Conservation (phyloP, 371 early-diverging fungal species). For the Mortierella sp. region DNA sequence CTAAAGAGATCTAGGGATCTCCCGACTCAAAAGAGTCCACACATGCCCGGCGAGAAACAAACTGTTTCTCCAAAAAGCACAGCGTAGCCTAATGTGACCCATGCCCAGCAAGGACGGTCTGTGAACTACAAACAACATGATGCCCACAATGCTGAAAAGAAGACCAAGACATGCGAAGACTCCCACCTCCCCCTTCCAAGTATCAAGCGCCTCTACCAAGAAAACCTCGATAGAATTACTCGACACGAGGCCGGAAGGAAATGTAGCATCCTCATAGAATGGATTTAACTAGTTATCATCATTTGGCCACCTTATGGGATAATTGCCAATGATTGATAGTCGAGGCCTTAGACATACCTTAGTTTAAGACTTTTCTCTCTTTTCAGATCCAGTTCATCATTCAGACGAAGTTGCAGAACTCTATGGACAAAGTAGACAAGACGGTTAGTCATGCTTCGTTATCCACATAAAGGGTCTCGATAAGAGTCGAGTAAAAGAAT, state of each 20-base stretch:
- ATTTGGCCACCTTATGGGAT: constrained; percentile 23
- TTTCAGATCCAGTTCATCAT: too few species aligned
- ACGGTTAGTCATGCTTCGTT: too few species aligned
- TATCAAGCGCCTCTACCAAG: constrained; percentile 48
- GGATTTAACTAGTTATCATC: constrained; percentile 56
- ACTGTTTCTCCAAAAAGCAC: constrained; percentile 53
- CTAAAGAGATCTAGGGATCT: constrained; percentile 40
- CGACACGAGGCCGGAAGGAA: constrained; percentile 30
- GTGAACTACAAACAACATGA: constrained; percentile 1
- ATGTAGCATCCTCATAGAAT: constrained; percentile 55
- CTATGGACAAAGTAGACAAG: too few species aligned
- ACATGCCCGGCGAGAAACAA: constrained; percentile 44
- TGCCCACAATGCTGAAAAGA: constrained; percentile 2
- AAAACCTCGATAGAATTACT: constrained; percentile 53
- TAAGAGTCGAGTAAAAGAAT: constrained; percentile 13
- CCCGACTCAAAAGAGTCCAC: constrained; percentile 22
- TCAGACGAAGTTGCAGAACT: too few species aligned
- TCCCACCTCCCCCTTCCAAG: constrained; percentile 47
- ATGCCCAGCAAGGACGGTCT: constrained; percentile 10
- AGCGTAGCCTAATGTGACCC: constrained; percentile 18
- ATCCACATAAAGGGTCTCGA: too few species aligned
- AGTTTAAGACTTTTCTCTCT: too few species aligned
- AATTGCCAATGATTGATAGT: too few species aligned
- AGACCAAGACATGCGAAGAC: constrained; percentile 20
- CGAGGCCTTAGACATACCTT: too few species aligned